Percentiles rank a stretch among this genome's conserved stretches.
These are phyloP conservation scores for Chrysosporium keratinophilum DNA, from an alignment of 2,329 filamentous ascomycete species.

Conservation along the genomic window DNA sequence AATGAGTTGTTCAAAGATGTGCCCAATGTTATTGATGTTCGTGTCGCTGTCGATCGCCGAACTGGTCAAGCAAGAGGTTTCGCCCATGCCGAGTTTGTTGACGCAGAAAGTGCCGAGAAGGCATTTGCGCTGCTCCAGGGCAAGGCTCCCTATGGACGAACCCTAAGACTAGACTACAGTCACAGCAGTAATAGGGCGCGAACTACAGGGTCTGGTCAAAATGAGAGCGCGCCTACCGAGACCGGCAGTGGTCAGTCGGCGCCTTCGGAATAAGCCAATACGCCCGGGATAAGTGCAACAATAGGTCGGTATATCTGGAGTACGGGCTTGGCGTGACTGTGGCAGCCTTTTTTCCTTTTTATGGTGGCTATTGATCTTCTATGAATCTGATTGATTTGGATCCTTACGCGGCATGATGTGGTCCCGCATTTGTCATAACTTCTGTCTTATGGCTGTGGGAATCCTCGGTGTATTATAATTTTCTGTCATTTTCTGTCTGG, in stretches of 20 bases:
- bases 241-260: background rate
- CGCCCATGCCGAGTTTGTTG: slow-evolving; percentile 69
- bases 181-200: slow-evolving; percentile 16
- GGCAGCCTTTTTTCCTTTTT: background rate
- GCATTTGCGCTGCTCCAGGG: slow-evolving; percentile 48
- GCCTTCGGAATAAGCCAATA: background rate
- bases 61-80: slow-evolving; percentile 76
- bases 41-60: slow-evolving; percentile 70
- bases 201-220: background rate
- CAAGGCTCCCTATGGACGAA: slow-evolving; percentile 55
- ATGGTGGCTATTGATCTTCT: too few relatives aligned
- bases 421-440: too few relatives aligned
- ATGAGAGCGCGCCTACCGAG: background rate
- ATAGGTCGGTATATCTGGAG: background rate
- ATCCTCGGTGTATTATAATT: too few relatives aligned
- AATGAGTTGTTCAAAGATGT: slow-evolving; percentile 65
- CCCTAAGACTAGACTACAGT: slow-evolving; percentile 55
- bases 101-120: slow-evolving; percentile 53
- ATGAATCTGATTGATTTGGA: too few relatives aligned
- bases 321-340: background rate
- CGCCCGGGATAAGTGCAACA: background rate
- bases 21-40: slow-evolving; percentile 60
- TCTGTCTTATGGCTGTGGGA: too few relatives aligned
- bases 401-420: too few relatives aligned
- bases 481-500: too few relatives aligned